These are phyloP conservation scores for Capronia coronata DNA, from an alignment of 2,329 filamentous ascomycete genomes.

Conservation along the genomic window DNA sequence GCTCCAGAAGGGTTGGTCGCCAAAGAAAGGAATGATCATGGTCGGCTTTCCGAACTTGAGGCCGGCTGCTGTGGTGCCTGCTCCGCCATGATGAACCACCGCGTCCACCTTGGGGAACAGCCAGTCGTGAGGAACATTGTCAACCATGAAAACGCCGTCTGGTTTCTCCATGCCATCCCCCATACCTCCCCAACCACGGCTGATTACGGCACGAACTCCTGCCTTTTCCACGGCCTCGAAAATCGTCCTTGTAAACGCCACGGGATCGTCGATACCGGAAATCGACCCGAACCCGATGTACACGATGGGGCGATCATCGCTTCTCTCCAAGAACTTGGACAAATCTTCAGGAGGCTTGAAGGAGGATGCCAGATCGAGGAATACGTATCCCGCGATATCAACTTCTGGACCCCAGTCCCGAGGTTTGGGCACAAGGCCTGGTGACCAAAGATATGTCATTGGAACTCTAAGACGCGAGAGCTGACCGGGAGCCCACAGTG, in stretches of 20 bases:
- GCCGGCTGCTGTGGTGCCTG: conserved; percentile 36
- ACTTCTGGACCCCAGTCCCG: conserved; percentile 51
- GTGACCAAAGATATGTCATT: conserved; percentile 63
- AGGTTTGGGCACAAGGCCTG: conserved; percentile 47
- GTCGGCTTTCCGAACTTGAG: conserved; percentile 35
- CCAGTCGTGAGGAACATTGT: conserved; percentile 37
- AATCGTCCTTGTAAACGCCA: conserved; percentile 33
- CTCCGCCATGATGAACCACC: conserved; percentile 36
- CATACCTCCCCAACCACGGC: conserved; percentile 36
- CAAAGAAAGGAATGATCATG: conserved; percentile 40
- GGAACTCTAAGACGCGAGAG: conserved; percentile 68
- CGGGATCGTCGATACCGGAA: conserved; percentile 34
- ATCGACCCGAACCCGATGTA: conserved; percentile 37
- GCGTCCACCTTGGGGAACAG: conserved; percentile 35
- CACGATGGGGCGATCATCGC: conserved; percentile 30
- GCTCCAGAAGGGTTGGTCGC: conserved; percentile 45
- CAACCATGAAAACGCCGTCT: conserved; percentile 33
- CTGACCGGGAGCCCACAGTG: conserved; percentile 68
- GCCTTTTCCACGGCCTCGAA: conserved; percentile 33
- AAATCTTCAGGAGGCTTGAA: conserved; percentile 41
- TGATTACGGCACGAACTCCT: conserved; percentile 35
- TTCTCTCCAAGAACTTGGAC: conserved; percentile 28
- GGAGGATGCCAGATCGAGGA: conserved; percentile 44
- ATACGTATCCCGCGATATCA: conserved; percentile 50
- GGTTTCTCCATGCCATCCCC: conserved; percentile 30